phyloP scores from a whole-genome alignment of 1,284 basidiomycete genomes.

The Peniophora sp. region DNA sequence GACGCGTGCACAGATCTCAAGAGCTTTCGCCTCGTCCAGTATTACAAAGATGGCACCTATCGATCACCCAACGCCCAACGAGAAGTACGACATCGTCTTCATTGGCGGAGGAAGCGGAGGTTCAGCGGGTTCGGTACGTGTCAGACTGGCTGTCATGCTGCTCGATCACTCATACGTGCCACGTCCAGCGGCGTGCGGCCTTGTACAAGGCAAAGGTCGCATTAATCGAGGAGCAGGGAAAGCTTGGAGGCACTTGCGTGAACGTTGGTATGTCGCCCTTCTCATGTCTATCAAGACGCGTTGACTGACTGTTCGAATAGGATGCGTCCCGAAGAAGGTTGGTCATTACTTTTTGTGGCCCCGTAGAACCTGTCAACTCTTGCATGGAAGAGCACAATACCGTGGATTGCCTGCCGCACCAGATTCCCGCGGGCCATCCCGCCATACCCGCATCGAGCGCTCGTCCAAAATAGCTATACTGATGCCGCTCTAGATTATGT shows the following conservation, averaged over 20 bases:
- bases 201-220: slow-evolving; percentile 92
- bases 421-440: too few relatives aligned
- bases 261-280: slow-evolving; percentile 67
- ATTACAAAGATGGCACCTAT: slow-evolving; percentile 58
- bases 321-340: slow-evolving; percentile 86
- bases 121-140: slow-evolving; percentile 63
- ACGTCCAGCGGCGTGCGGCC: slow-evolving; percentile 74
- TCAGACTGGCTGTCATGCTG: slow-evolving; percentile 2
- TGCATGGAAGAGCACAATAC: too few relatives aligned
- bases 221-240: slow-evolving; percentile 72
- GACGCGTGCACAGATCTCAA: slow-evolving; percentile 34
- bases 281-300: neutral
- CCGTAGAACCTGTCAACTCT: too few relatives aligned
- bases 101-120: slow-evolving; percentile 85
- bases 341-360: neutral
- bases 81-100: slow-evolving; percentile 73
- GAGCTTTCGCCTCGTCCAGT: slow-evolving; percentile 34
- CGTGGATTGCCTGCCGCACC: too few relatives aligned
- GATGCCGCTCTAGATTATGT: slow-evolving; percentile 75
- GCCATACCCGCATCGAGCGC: too few relatives aligned
- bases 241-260: slow-evolving; percentile 94
- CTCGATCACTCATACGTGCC: neutral
- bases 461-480: too few relatives aligned
- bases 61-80: slow-evolving; percentile 44
- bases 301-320: slow-evolving; percentile 24